Percentiles rank a stretch among this genome's conserved stretches.
These are phyloP conservation scores for Globisporangium cylindrosporum DNA, from an alignment of 352 stramenopile species.

Conservation along the genomic window DNA sequence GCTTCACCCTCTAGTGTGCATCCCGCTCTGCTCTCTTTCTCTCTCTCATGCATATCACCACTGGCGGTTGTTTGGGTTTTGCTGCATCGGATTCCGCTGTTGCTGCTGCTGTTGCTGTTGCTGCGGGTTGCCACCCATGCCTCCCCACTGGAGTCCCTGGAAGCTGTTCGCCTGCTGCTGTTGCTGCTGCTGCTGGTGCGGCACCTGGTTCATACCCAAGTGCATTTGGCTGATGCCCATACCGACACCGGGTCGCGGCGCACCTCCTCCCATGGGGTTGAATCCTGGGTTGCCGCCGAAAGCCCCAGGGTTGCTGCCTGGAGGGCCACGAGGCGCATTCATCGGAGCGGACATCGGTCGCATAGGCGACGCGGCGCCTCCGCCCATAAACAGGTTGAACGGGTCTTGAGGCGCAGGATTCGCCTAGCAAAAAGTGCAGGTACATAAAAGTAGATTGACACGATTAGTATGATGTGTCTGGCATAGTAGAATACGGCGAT, in stretches of 20 bases:
- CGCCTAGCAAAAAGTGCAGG: background rate
- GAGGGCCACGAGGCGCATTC: conserved; percentile 29
- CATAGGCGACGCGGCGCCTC: conserved; percentile 19
- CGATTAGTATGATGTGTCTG: background rate
- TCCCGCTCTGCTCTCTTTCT: background rate
- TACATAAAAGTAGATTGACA: conserved; percentile 5
- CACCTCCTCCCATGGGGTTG: conserved; percentile 34
- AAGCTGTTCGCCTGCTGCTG: conserved; percentile 70
- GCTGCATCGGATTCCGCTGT: conserved; percentile 54
- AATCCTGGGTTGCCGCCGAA: conserved; percentile 30
- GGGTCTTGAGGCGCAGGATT: conserved; percentile 42
- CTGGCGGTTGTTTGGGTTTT: conserved; percentile 40
- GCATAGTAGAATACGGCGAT: background rate
- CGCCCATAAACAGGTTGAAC: conserved; percentile 70
- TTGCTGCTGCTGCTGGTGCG: conserved; percentile 40
- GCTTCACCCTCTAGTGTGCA: background rate
- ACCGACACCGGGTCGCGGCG: conserved; percentile 40
- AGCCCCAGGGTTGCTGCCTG: conserved; percentile 19
- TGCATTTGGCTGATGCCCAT: conserved; percentile 88
- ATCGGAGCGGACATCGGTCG: conserved; percentile 28
- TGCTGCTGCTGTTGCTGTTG: conserved; percentile 48
- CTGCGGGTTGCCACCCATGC: conserved; percentile 52
- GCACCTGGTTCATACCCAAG: conserved; percentile 54
- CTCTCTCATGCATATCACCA: conserved; percentile 22
- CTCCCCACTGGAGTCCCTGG: conserved; percentile 80